Evolutionary conservation across 768 basidiomycete genomes (phyloP), one percentile per base, ranked within the genome.

Genomic region (Pholiota conissans): DNA sequence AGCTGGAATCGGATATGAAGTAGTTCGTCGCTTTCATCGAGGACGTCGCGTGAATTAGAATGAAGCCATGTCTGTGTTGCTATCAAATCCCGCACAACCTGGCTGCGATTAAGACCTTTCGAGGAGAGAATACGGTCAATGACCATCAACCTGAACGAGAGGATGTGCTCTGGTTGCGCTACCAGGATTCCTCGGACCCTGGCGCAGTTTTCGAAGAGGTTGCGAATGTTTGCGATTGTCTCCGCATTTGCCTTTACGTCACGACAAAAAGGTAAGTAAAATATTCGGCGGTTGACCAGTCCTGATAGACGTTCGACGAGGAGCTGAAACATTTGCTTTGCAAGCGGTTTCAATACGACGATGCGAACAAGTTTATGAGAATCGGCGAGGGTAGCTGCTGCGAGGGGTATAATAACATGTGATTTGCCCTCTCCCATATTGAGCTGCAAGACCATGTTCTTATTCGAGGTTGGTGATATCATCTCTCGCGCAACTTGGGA

Each of bases 361-460:
- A 85, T 73, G 10, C 84, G 75, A 32, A 76, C 77, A 1, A 84
- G 66, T 27, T 69, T 74, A 1, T 69, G 13, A 1, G 79, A 74
- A 59, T 84, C 69, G 0, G 83, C 76, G 11, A 84, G 71, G 3
- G 63, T 61, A 5, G 73, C 62, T 0, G 71, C 68, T 1, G 73
- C 66, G 27, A 83, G 67, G 0, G 83, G 83, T 2, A 83, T 71
- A 18, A 84, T 85, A 3, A 81, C 80, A 3, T 74, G 72, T 8
- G 79, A 76, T 58, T 84, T 83, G 0, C 83, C 84, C 55, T 84
- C 83, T 2, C 83, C 83, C 83, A 84, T 85, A 47, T 84, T 82
- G 13, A 84, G 74, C 35, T 84, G 83, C 27, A 80, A 68, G 5
- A 73, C 64, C 0, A 76, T 75, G 49, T 79, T 84, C 8, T 60